Evolutionary conservation across 192 early-diverging fungal species (phyloP).

Genomic region (Podochytrium sp.): DNA sequence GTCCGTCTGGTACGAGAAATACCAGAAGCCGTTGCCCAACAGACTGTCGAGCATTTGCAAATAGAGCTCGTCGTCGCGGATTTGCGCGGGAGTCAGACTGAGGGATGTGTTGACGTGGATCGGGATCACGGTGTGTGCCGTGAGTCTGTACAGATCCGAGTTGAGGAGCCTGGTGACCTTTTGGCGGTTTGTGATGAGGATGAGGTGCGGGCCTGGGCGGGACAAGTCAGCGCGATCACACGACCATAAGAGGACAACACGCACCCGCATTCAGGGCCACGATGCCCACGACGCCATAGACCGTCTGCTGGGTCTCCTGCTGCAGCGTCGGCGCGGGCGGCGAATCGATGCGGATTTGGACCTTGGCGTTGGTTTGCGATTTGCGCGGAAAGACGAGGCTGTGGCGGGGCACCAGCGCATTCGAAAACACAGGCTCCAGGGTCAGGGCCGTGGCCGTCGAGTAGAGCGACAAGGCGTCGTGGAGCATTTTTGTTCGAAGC

Average conservation of each 20-base stretch:
- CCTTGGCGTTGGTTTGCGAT: constrained; percentile 9
- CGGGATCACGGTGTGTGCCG: constrained; percentile 46
- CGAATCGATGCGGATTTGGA: constrained; percentile 55
- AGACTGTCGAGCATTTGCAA: constrained; percentile 61
- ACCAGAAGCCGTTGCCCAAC: constrained; percentile 61
- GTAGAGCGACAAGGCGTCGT: constrained; percentile 18
- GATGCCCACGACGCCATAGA: constrained; percentile 77
- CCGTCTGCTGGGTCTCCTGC: constrained; percentile 57
- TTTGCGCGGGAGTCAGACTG: constrained; percentile 29
- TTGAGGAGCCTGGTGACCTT: constrained; percentile 62
- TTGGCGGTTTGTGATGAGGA: constrained; percentile 72
- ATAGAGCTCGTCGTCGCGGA: constrained; percentile 69
- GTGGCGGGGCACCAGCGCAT: constrained; percentile 53
- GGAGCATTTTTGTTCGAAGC: constrained; percentile 8
- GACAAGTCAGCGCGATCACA: not conserved
- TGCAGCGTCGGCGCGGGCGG: constrained; percentile 47
- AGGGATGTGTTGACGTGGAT: constrained; percentile 16
- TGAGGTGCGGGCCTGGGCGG: constrained; percentile 69
- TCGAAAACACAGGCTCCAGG: constrained; percentile 29
- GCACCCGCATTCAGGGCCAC: constrained; percentile 71
- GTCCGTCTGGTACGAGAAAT: constrained; percentile 88
- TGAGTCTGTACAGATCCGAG: constrained; percentile 70
- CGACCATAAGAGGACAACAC: not conserved
- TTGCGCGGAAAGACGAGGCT: constrained; percentile 65
- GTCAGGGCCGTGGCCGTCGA: constrained; percentile 3